Percentiles rank a stretch among this genome's conserved stretches.
These are phyloP conservation scores for Dactylellina cionopaga DNA, from an alignment of 2,329 filamentous ascomycete genomes.

Conservation along the genomic window DNA sequence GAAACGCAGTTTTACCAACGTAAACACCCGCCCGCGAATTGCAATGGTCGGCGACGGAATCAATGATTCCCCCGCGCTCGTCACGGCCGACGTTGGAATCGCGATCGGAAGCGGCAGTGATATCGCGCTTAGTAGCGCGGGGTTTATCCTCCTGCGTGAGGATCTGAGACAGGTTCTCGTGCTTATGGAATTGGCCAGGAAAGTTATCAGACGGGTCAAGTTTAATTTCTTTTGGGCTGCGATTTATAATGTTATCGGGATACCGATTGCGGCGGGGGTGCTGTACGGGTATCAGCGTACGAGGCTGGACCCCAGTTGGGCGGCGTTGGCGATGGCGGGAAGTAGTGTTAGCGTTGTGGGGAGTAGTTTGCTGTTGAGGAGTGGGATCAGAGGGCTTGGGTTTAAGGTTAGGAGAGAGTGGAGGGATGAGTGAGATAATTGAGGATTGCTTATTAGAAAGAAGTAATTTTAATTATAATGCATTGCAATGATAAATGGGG, in stretches of 20 bases:
- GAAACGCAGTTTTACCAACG: conserved; percentile 12
- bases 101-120: conserved; percentile 83
- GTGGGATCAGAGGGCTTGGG: conserved; percentile 62
- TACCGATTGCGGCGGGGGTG: conserved; percentile 83
- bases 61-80: conserved; percentile 84
- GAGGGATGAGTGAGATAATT: too few relatives aligned
- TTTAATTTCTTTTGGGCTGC: conserved; percentile 88
- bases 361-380: conserved; percentile 79
- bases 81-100: conserved; percentile 83
- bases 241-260: conserved; percentile 79
- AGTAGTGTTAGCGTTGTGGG: conserved; percentile 89
- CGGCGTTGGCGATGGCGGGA: conserved; percentile 88
- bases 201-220: conserved; percentile 80
- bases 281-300: conserved; percentile 67
- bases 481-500: background rate
- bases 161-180: conserved; percentile 76
- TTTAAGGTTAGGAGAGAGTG: conserved; percentile 58
- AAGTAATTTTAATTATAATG: too few relatives aligned
- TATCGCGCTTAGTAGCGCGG: conserved; percentile 81
- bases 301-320: conserved; percentile 81
- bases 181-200: conserved; percentile 75
- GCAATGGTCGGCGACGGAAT: conserved; percentile 89
- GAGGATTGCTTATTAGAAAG: too few relatives aligned
- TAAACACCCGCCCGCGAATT: conserved; percentile 65
- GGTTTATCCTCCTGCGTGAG: conserved; percentile 81